Conservation (phyloP, 306 rosid species). For the Erythrophleum fordii region DNA sequence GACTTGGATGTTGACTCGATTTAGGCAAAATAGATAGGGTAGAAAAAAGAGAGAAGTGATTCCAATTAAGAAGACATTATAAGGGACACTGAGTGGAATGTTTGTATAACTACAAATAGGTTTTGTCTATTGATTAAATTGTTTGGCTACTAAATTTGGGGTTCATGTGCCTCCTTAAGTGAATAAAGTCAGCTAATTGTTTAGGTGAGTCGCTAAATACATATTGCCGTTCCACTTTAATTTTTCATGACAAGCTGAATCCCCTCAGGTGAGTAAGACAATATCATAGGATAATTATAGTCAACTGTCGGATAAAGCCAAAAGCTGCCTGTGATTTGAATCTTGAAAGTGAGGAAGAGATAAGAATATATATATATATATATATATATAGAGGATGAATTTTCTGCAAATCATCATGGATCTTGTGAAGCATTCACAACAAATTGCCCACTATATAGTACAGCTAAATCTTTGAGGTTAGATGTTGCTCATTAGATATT, state of each 20-base stretch:
- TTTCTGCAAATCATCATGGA: background rate
- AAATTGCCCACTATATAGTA: too few species aligned
- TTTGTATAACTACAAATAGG: background rate
- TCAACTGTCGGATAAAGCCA: background rate
- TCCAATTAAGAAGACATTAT: background rate
- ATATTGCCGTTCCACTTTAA: background rate
- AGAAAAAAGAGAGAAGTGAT: background rate
- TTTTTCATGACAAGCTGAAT: background rate
- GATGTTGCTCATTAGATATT: too few species aligned
- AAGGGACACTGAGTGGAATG: background rate
- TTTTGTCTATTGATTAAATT: background rate
- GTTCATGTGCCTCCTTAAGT: background rate
- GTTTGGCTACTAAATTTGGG: background rate
- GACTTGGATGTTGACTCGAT: constrained; percentile 1
- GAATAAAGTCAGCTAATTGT: background rate
- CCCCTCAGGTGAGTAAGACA: background rate
- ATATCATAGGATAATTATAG: background rate
- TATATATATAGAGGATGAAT: too few species aligned
- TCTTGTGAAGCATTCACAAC: background rate
- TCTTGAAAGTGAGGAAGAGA: background rate
- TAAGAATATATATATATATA: too few species aligned
- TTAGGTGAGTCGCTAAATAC: background rate
- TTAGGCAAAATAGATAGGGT: background rate
- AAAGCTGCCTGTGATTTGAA: background rate
- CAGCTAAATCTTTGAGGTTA: too few species aligned